These are phyloP conservation scores for Sugiyamaella xylanicola DNA, from an alignment of 1,139 yeast species.

Conservation along the genomic window DNA sequence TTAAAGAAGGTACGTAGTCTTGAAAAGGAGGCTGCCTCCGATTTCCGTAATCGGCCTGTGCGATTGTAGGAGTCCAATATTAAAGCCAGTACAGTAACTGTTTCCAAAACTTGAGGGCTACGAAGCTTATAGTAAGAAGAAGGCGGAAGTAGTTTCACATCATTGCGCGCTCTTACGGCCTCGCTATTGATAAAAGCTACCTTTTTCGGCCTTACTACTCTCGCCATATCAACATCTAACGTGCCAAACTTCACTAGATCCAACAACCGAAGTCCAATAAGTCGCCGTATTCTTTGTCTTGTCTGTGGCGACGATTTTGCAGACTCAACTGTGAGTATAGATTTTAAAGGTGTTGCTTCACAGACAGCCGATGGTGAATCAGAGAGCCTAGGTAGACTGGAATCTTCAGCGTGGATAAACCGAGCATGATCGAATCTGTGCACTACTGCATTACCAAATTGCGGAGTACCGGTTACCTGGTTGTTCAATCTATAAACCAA, in stretches of 20 bases:
- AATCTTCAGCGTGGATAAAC: neutral
- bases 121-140: neutral
- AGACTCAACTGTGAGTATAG: no score
- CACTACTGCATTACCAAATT: no score
- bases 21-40: neutral
- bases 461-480: no score
- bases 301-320: no score
- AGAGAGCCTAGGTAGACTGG: no score
- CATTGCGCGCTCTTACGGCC: no score
- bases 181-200: no score
- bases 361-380: no score
- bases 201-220: neutral
- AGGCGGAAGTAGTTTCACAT: neutral
- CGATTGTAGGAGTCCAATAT: conserved; percentile 9
- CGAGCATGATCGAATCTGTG: neutral
- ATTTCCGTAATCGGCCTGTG: neutral
- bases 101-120: conserved; percentile 21
- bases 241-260: conserved; percentile 14
- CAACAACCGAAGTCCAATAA: conserved; percentile 7
- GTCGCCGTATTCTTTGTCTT: neutral
- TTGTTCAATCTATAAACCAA: no score
- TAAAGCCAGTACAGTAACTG: conserved; percentile 22
- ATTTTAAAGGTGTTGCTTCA: no score
- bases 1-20: neutral
- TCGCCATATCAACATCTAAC: conserved; percentile 10